Evolutionary conservation across 2,329 filamentous ascomycete genomes (phyloP).

Genomic region (Colletotrichum graminicola): DNA sequence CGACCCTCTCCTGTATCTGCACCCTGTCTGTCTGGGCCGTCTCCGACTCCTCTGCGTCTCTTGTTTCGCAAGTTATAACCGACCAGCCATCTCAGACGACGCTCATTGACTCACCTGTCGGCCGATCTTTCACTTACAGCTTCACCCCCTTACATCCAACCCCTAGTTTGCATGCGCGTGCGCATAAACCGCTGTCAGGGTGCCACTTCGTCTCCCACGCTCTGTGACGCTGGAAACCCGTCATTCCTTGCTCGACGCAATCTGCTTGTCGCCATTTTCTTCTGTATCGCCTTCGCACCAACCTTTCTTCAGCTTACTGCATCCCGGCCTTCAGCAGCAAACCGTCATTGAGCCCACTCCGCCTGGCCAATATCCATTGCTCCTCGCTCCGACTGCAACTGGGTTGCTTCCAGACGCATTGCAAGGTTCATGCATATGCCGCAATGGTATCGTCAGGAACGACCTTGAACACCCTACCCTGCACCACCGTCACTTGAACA

Average conservation of each 20-base stretch:
- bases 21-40: slow-evolving; percentile 30
- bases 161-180: slow-evolving; percentile 37
- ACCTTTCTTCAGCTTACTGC: slow-evolving; percentile 35
- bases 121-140: slow-evolving; percentile 32
- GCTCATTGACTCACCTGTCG: slow-evolving; percentile 22
- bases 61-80: slow-evolving; percentile 36
- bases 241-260: slow-evolving; percentile 26
- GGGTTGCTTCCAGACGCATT: slow-evolving; percentile 33
- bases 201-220: slow-evolving; percentile 36
- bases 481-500: slow-evolving; percentile 39
- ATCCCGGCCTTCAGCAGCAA: slow-evolving; percentile 30
- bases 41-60: slow-evolving; percentile 19
- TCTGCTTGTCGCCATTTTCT: slow-evolving; percentile 27
- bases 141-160: slow-evolving; percentile 38
- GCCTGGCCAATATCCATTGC: slow-evolving; percentile 27
- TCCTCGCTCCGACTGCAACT: slow-evolving; percentile 27
- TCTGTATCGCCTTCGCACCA: slow-evolving; percentile 34
- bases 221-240: slow-evolving; percentile 30
- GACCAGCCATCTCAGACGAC: slow-evolving; percentile 26
- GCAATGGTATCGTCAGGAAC: slow-evolving; percentile 41
- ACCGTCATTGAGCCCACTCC: slow-evolving; percentile 31
- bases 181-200: slow-evolving; percentile 37
- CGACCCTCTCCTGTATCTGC: slow-evolving; percentile 29
- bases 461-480: slow-evolving; percentile 31
- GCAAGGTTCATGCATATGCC: slow-evolving; percentile 42